A percentile compares a stretch with the other conserved stretches of the same genome.
Conservation (phyloP, 768 basidiomycete genomes). For the Suillus tomentosus region DNA sequence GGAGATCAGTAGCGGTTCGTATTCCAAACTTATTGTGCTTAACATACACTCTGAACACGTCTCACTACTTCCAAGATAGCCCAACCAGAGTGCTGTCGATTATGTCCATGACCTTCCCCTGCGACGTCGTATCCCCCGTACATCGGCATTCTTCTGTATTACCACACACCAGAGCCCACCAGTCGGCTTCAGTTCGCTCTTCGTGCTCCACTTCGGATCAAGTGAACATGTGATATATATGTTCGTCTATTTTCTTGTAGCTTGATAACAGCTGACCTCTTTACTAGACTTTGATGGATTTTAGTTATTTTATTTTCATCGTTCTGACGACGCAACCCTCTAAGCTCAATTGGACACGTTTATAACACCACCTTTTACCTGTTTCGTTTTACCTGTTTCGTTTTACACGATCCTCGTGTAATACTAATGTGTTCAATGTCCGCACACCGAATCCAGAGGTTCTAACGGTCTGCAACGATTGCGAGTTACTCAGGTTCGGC, state of each 20-base stretch:
- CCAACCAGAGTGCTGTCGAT: background rate
- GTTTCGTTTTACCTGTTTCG: background rate
- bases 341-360: background rate
- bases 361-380: background rate
- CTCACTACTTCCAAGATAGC: background rate
- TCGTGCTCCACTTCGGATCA: background rate
- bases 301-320: background rate
- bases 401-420: constrained; percentile 4
- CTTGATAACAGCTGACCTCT: background rate
- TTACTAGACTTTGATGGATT: background rate
- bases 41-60: background rate
- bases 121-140: background rate
- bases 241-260: background rate
- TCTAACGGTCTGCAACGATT: background rate
- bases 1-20: background rate
- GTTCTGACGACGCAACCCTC: background rate
- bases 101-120: background rate
- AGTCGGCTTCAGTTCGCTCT: background rate
- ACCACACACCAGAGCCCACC: background rate
- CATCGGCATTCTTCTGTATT: background rate
- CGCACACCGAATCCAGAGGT: background rate
- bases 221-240: background rate
- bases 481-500: background rate
- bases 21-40: background rate
- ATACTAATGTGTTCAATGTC: background rate